A percentile compares a stretch with the other conserved stretches of the same genome.
Conservation (phyloP, 768 basidiomycete species). For the Neoboletus magnificus region DNA sequence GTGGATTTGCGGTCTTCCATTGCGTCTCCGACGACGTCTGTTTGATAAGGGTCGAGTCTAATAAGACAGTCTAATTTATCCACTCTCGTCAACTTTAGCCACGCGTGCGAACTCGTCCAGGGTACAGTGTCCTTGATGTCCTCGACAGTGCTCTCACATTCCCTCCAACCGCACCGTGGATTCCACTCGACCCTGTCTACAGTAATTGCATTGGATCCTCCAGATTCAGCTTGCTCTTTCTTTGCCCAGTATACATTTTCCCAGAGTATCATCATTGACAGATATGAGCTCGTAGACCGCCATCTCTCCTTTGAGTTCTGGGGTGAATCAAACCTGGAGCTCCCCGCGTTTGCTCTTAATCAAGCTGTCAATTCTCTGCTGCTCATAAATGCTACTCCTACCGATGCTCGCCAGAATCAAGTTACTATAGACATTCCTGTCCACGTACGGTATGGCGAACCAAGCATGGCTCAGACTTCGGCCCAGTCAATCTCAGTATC, state of each 20-base stretch:
- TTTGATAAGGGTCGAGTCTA: background rate
- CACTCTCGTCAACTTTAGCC: background rate
- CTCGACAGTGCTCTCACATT: conserved; percentile 13
- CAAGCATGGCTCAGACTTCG: conserved; percentile 10
- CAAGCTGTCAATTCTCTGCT: conserved; percentile 26
- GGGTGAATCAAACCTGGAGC: conserved; percentile 42
- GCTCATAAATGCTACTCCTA: conserved; percentile 29
- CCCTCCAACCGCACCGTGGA: conserved; percentile 22
- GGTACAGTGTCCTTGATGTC: conserved; percentile 11
- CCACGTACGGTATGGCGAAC: conserved; percentile 43
- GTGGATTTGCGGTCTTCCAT: conserved; percentile 17
- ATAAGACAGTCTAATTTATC: too few species aligned
- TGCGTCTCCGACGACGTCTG: background rate
- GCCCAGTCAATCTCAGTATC: conserved; percentile 22
- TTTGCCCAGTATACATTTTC: conserved; percentile 37
- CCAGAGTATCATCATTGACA: conserved; percentile 42
- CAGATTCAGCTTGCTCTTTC: conserved; percentile 22
- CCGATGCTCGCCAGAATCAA: conserved; percentile 3
- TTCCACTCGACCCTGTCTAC: conserved; percentile 34
- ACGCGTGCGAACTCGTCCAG: background rate
- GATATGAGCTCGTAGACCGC: conserved; percentile 39
- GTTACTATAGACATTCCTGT: conserved; percentile 37
- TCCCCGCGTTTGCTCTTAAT: conserved; percentile 38
- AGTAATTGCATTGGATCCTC: conserved; percentile 10
- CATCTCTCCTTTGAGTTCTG: conserved; percentile 33